Evolutionary conservation across 1,284 basidiomycete species (phyloP).

Genomic region (Hypsizygus ulmarius): DNA sequence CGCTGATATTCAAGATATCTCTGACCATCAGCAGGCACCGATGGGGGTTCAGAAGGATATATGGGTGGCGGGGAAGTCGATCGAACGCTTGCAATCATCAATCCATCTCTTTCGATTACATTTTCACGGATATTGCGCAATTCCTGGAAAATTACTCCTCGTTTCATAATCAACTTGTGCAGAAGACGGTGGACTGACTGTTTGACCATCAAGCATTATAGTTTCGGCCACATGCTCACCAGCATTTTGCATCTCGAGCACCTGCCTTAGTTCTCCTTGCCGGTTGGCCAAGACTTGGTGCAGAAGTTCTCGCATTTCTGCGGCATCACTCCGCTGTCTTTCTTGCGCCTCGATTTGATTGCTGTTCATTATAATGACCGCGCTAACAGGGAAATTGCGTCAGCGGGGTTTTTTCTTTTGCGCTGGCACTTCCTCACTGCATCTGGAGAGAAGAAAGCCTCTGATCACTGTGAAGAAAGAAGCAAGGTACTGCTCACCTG

Average conservation of each 20-base stretch:
- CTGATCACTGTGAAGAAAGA: conserved; percentile 5
- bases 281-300: conserved; percentile 35
- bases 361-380: conserved; percentile 29
- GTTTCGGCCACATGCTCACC: conserved; percentile 41
- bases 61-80: conserved; percentile 22
- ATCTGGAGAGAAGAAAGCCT: conserved; percentile 31
- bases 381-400: conserved; percentile 7
- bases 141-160: conserved; percentile 16
- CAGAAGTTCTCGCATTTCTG: conserved; percentile 35
- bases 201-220: conserved; percentile 52
- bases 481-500: conserved; percentile 30
- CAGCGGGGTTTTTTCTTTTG: neutral
- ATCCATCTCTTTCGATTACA: conserved; percentile 7
- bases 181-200: conserved; percentile 26
- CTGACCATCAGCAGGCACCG: conserved; percentile 28
- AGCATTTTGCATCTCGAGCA: conserved; percentile 36
- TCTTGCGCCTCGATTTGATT: conserved; percentile 36
- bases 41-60: no score
- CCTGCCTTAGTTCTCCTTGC: conserved; percentile 32
- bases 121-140: conserved; percentile 30
- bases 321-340: conserved; percentile 30
- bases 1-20: conserved; percentile 40
- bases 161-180: neutral
- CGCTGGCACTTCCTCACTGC: conserved; percentile 21
- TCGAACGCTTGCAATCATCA: conserved; percentile 13